phyloP scores from a whole-genome alignment of 192 early-diverging fungal species.

The Gamsiella multidivaricata region DNA sequence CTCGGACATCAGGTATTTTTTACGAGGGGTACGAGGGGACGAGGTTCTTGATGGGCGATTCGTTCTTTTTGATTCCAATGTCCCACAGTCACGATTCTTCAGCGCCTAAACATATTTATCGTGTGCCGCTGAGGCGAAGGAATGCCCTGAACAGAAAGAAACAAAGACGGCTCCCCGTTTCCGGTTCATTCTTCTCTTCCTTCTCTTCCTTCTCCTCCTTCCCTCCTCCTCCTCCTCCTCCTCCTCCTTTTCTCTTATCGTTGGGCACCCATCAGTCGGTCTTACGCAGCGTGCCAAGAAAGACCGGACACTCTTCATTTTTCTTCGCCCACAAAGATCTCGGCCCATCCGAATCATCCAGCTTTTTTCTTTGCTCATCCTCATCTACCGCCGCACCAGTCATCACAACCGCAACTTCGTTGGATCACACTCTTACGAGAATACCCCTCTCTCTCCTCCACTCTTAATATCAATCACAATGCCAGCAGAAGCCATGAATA shows the following conservation, averaged over 20 bases:
- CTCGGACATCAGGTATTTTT: too few species aligned
- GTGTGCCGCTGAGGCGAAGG: too few species aligned
- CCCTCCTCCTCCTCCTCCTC: background rate
- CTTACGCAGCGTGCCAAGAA: too few species aligned
- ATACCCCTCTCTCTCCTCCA: background rate
- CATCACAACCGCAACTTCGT: too few species aligned
- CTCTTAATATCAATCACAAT: slow-evolving; percentile 22
- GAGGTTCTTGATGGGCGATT: background rate
- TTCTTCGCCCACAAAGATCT: too few species aligned
- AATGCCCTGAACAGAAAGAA: background rate
- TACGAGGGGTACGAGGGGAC: too few species aligned
- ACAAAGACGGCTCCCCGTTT: background rate
- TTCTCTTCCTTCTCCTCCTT: slow-evolving; percentile 1
- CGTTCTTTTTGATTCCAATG: background rate
- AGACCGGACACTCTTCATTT: too few species aligned
- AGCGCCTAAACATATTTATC: too few species aligned
- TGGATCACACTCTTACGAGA: too few species aligned
- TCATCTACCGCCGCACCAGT: too few species aligned
- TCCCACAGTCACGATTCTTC: slow-evolving; percentile 25
- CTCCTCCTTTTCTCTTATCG: background rate
- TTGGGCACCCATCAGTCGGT: background rate
- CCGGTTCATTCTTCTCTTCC: slow-evolving; percentile 2
- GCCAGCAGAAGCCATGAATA: slow-evolving; percentile 56
- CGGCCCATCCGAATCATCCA: too few species aligned
- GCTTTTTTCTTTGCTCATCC: too few species aligned